Evolutionary conservation across 805 yeast species (phyloP), one percentile per base, ranked within the genome.

Genomic region (Kuraishia ogatae): DNA sequence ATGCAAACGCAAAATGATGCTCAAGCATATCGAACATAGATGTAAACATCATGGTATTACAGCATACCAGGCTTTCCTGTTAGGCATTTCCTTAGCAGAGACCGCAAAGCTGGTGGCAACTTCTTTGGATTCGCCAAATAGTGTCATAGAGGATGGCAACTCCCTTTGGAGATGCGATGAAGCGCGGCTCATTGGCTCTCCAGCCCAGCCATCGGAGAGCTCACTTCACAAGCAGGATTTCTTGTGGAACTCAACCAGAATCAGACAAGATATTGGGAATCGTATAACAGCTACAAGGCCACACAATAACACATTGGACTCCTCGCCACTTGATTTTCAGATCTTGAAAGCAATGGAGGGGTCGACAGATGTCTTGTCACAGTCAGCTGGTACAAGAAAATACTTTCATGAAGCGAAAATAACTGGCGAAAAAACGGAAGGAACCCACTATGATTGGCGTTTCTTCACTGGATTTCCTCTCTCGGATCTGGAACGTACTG

Each of bases 361-460:
- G 24, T 60, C 58, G 28, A 24, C 10, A 35, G 43, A 3, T 28
- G 35, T 11, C 35, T 28, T n/a, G n/a, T n/a, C n/a, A n/a, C n/a
- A n/a, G n/a, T n/a, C 35, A 28, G 35, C 7, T 8, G 13, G n/a
- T 11, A 48, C 58, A 1, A 28, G 17, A 2, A 67, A 75, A 51
- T 70, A 72, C 60, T 70, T 76, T 57, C 64, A 68, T 53, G 80
- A 77, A 61, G 73, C 78, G 4, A 53, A 60, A 24, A 59, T 55
- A 22, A 46, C 51, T 17, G 61, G 62, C 6, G 52, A 79, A 76
- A 67, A 83, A 52, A 81, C 81, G 58, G 81, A 79, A 68, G 75
- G 74, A 55, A 19, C 20, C 15, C 83, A 80, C 61, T 75, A 77
- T 58, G 84, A 80, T 60, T 74, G 77, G 74, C 64, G 82, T 53